These are phyloP conservation scores for Grigorovia transvaalensis DNA, from an alignment of 805 yeast genomes.

Conservation along the genomic window DNA sequence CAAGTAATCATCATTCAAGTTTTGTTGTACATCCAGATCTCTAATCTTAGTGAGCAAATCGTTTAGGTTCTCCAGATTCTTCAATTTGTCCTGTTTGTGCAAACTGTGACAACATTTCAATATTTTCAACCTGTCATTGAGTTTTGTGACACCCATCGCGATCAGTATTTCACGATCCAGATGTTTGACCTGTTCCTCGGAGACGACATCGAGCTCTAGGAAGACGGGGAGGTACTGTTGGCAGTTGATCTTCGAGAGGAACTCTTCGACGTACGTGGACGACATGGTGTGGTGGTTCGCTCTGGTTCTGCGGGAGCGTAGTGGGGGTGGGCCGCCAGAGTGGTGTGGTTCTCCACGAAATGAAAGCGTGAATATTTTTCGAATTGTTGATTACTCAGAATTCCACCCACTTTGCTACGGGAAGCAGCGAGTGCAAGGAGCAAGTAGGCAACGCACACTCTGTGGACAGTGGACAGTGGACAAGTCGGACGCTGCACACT, in stretches of 20 bases:
- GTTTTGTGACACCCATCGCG: constrained; percentile 61
- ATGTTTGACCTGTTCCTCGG: constrained; percentile 20
- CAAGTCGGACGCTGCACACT: no score
- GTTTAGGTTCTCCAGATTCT: constrained; percentile 8
- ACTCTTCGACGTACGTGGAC: constrained; percentile 3
- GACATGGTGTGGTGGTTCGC: no score
- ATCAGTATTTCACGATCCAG: constrained; percentile 53
- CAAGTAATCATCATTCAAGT: constrained; percentile 20
- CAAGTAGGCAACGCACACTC: no score
- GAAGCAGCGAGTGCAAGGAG: no score
- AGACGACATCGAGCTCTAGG: constrained; percentile 12
- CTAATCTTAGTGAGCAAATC: constrained; percentile 18
- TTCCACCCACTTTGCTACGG: no score
- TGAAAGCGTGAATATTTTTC: no score
- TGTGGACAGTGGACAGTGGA: no score
- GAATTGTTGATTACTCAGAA: no score
- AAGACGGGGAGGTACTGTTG: constrained; percentile 15
- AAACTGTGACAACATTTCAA: constrained; percentile 28
- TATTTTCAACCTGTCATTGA: constrained; percentile 75
- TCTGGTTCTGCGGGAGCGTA: no score
- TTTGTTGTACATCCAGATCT: constrained; percentile 4
- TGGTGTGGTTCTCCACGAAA: no score
- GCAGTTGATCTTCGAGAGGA: constrained; percentile 17
- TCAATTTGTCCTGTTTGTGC: constrained; percentile 5
- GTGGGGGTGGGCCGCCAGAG: no score